phyloP scores from a whole-genome alignment of 2,329 filamentous ascomycete species.

The Pseudogymnoascus sp. region DNA sequence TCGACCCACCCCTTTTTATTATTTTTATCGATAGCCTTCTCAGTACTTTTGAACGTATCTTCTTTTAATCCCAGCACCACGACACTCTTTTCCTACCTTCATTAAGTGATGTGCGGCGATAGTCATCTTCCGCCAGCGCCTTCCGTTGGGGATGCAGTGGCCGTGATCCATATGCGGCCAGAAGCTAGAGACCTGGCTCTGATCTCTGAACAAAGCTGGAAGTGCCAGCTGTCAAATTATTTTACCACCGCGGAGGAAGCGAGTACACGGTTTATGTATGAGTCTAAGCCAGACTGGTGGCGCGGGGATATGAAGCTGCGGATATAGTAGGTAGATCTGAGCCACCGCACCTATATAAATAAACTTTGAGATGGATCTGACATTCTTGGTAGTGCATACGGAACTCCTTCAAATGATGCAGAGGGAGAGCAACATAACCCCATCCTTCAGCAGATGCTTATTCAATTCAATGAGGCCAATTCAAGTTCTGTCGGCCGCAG shows the following conservation, averaged over 20 bases:
- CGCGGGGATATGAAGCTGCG: not conserved
- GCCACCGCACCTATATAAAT: not conserved
- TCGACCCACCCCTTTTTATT: not conserved
- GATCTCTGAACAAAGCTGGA: not conserved
- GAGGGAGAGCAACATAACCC: not conserved
- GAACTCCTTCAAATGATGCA: not conserved
- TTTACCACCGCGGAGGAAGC: not conserved
- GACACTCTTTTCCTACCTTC: not conserved
- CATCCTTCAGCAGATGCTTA: not conserved
- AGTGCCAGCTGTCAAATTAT: constrained; percentile 4
- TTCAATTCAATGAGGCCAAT: not conserved
- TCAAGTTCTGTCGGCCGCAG: constrained; percentile 4
- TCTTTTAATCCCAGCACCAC: not conserved
- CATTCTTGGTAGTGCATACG: not conserved
- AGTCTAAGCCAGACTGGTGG: constrained; percentile 6
- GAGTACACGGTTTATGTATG: not conserved
- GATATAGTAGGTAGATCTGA: not conserved
- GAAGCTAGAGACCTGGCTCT: not conserved
- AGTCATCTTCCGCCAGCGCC: constrained; percentile 9
- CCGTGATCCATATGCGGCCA: constrained; percentile 1
- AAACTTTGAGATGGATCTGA: not conserved
- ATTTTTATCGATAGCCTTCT: not conserved
- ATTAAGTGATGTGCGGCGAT: constrained; percentile 5
- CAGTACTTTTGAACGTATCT: not conserved
- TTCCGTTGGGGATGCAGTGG: not conserved